Conservation (phyloP, 768 basidiomycete genomes). For the Calvatia gigantea region DNA sequence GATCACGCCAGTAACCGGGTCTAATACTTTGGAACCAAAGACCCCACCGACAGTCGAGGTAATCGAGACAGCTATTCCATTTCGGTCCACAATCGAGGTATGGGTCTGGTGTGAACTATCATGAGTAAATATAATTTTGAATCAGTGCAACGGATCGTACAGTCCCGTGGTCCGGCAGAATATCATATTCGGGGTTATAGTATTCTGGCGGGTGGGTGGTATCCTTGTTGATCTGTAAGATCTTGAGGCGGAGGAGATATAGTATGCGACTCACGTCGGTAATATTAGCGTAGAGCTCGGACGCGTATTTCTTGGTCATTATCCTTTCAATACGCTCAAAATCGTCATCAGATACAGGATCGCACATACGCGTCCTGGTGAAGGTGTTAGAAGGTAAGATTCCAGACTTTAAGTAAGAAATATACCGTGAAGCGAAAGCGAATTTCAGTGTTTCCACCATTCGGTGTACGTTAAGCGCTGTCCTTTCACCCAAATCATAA, state of each 20-base stretch:
- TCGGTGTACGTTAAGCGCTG: constrained; percentile 71
- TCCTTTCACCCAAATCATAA: constrained; percentile 54
- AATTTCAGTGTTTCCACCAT: constrained; percentile 84
- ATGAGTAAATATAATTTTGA: background rate
- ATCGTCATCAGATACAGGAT: constrained; percentile 66
- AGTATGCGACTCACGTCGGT: constrained; percentile 59
- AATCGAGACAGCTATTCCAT: constrained; percentile 83
- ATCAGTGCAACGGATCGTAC: constrained; percentile 34
- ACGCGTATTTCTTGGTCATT: constrained; percentile 64
- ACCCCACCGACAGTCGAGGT: constrained; percentile 89
- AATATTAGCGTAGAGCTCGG: constrained; percentile 58
- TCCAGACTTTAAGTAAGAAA: background rate
- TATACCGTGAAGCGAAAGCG: constrained; percentile 49
- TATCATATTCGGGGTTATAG: constrained; percentile 80
- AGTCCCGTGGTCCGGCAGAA: constrained; percentile 83
- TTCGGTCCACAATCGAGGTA: constrained; percentile 74
- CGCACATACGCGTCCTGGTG: constrained; percentile 80
- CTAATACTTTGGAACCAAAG: constrained; percentile 87
- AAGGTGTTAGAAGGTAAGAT: background rate
- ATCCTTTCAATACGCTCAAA: constrained; percentile 58
- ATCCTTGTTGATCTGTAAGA: constrained; percentile 44
- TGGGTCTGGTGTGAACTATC: constrained; percentile 65
- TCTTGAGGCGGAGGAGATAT: background rate
- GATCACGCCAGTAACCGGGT: constrained; percentile 83
- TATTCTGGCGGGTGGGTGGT: constrained; percentile 77